Base-by-base conservation (phyloP, 2,329 filamentous ascomycete species). In the Fusarium proliferatum region DNA sequence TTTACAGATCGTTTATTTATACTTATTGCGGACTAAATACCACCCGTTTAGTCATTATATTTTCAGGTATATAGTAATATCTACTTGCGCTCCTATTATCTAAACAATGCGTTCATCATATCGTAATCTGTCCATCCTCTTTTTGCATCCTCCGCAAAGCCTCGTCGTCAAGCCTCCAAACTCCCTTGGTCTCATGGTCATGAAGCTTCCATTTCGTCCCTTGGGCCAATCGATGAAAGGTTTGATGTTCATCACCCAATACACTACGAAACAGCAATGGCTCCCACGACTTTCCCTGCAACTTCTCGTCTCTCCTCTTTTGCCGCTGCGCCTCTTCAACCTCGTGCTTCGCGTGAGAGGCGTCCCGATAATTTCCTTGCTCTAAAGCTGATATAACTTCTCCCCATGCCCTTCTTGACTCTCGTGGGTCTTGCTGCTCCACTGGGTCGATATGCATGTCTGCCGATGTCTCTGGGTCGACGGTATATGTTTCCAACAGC, bases 271-370 rank as follows among this genome's bases (percentile, higher is more conserved):
- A 78, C 0, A 78, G 52, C 5, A 66, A 46, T 0, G 73, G 72
- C n/a, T 77, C 39, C 76, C 76, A 78, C 3, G 48, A 11, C 9
- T 62, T 62, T 11, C 64, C 84, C 41, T 78, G 77, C 19, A 87
- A 86, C 74, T 88, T 88, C 80, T 96, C 94, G 61, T 88, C 83
- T 76, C 89, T 89, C 68, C 95, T 88, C 85, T 96, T 86, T 68
- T 92, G 90, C 19, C 95, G 88, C 84, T 97, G 95, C 34, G 90
- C 89, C 77, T 95, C 92, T 81, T 97, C 95, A 64, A 97, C 93
- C 79, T 91, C 90, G 12, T 88, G 89, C 84, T 97, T 97, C 79
- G 95, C 92, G 1, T 82, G 82, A 0, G 89, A 89, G 0, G 92
- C 93, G 10, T 86, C 85, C 63, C 94, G 90, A 88, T 96, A 92